These are phyloP conservation scores for Casuarina glauca DNA, from an alignment of 306 rosid species.

Conservation along the genomic window DNA sequence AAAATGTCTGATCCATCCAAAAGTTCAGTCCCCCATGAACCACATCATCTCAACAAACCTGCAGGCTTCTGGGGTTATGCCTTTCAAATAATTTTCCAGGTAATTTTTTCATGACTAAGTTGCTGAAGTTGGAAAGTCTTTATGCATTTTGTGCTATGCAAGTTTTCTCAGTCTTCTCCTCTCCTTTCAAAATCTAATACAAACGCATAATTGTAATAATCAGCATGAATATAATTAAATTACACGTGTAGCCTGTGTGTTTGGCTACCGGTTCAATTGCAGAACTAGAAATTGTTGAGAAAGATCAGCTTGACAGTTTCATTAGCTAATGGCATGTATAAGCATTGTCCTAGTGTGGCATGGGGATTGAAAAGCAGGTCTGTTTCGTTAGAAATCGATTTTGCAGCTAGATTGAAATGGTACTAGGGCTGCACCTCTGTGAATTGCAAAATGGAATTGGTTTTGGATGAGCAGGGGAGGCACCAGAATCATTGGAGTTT, in stretches of 20 bases:
- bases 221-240: not conserved
- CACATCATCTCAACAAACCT: constrained; percentile 46
- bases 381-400: not conserved
- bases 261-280: not conserved
- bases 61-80: constrained; percentile 81
- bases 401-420: not conserved
- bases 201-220: not conserved
- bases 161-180: no score
- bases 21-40: constrained; percentile 29
- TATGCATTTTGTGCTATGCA: no score
- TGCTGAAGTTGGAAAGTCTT: not conserved
- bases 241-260: not conserved
- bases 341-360: not conserved
- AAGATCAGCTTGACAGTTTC: not conserved
- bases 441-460: not conserved
- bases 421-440: not conserved
- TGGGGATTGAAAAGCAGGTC: not conserved
- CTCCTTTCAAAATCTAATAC: not conserved
- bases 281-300: not conserved
- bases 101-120: constrained; percentile 16
- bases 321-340: not conserved
- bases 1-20: constrained; percentile 40
- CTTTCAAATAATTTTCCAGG: constrained; percentile 93
- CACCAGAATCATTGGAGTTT: not conserved
- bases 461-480: not conserved